A percentile compares a stretch with the other conserved stretches of the same genome.
Evolutionary conservation across 139 green algal species (phyloP).

Genomic region (Tetraselmis chui): DNA sequence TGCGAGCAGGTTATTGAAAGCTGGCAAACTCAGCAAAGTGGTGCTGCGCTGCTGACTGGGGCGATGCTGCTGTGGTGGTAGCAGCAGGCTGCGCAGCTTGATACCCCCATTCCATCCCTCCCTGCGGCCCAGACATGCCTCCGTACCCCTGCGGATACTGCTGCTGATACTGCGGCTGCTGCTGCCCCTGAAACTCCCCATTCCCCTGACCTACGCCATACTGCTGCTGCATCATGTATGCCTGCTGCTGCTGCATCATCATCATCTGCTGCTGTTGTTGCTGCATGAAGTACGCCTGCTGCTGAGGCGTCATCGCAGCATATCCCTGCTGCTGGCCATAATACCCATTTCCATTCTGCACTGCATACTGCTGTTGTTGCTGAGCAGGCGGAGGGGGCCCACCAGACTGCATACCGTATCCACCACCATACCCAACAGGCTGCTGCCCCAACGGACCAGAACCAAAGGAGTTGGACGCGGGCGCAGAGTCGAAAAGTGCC

Average conservation of each 20-base stretch:
- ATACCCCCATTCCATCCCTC: too few species aligned
- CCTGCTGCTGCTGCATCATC: background rate
- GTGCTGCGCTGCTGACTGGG: background rate
- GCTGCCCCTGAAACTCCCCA: too few species aligned
- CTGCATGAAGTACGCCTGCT: background rate
- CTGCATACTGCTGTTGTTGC: background rate
- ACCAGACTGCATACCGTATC: background rate
- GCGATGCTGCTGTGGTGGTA: background rate
- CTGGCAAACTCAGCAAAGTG: background rate
- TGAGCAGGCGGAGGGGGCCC: too few species aligned
- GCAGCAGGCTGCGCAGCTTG: background rate
- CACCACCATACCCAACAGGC: background rate
- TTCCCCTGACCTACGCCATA: background rate
- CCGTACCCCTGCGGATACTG: background rate
- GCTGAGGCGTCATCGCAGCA: background rate
- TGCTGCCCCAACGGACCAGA: too few species aligned
- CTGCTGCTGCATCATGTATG: background rate
- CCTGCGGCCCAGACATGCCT: background rate
- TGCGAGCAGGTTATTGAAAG: background rate
- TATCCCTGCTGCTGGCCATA: background rate
- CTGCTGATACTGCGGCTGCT: too few species aligned
- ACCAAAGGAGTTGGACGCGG: background rate
- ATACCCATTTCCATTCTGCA: background rate
- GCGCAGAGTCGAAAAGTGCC: background rate
- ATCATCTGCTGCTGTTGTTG: background rate